These are phyloP conservation scores for Septoria petroselini DNA, from an alignment of 2,329 filamentous ascomycete genomes.

Conservation along the genomic window DNA sequence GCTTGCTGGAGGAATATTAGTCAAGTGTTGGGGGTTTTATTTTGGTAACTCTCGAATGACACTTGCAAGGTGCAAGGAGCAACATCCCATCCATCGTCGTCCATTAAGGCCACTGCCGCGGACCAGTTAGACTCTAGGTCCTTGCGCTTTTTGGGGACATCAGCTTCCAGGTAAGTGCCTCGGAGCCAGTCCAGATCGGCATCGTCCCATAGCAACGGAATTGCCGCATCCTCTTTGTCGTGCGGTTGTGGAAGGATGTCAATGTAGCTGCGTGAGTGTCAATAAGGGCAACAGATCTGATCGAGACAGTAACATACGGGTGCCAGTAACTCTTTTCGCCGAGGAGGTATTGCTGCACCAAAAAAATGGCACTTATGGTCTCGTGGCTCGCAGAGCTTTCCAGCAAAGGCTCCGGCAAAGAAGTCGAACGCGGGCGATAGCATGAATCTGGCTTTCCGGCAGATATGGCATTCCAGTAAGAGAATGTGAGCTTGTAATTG, in stretches of 20 bases:
- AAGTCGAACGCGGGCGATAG: background rate
- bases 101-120: background rate
- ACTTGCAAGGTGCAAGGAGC: constrained; percentile 4
- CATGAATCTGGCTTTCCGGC: constrained; percentile 1
- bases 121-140: constrained; percentile 5
- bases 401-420: background rate
- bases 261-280: constrained; percentile 2
- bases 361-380: constrained; percentile 5
- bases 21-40: no score
- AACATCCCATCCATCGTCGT: constrained; percentile 1
- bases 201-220: constrained; percentile 4
- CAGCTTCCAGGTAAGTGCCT: constrained; percentile 6
- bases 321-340: constrained; percentile 8
- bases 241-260: constrained; percentile 1
- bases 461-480: constrained; percentile 11
- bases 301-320: constrained; percentile 1
- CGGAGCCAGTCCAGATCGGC: constrained; percentile 5
- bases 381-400: constrained; percentile 5
- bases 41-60: background rate
- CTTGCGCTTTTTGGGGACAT: constrained; percentile 1
- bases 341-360: constrained; percentile 9
- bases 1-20: no score
- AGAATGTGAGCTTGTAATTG: background rate
- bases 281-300: background rate
- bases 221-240: background rate